Evolutionary conservation across 2,329 filamentous ascomycete species (phyloP).

Genomic region (Colletotrichum sp.): DNA sequence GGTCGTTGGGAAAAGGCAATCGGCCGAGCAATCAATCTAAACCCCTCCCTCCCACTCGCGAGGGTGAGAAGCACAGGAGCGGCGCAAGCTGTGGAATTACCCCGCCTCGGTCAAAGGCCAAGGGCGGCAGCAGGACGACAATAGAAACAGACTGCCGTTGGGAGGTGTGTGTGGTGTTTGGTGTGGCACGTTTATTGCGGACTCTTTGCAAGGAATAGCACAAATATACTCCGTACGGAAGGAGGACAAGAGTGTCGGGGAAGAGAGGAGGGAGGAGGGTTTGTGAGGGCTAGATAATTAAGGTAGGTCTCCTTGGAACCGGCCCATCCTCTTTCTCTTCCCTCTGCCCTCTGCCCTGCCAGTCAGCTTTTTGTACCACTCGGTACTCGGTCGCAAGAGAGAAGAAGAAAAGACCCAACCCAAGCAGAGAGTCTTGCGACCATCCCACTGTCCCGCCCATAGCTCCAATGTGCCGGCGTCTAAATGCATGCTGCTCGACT

Average conservation of each 20-base stretch:
- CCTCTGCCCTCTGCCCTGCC: not conserved
- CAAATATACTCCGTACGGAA: not conserved
- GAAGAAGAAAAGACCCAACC: not conserved
- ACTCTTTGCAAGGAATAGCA: not conserved
- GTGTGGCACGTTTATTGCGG: not conserved
- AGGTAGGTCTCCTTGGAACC: not conserved
- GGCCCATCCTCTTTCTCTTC: not conserved
- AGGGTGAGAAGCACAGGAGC: not conserved
- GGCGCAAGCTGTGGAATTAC: conserved; percentile 11
- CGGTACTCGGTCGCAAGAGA: not conserved
- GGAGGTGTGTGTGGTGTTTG: not conserved
- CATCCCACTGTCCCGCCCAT: not conserved
- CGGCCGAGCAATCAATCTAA: not conserved
- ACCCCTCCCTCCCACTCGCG: not conserved
- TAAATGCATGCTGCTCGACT: conserved; percentile 9
- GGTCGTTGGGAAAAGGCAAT: not conserved
- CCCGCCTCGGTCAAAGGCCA: conserved; percentile 19
- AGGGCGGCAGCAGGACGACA: conserved; percentile 9
- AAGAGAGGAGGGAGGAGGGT: not conserved
- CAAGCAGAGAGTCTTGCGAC: not conserved
- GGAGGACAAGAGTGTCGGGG: not conserved
- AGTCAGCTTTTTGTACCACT: conserved; percentile 10
- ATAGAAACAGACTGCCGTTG: not conserved
- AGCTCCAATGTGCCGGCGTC: conserved; percentile 3
- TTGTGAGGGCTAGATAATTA: not conserved